Evolutionary conservation across 768 basidiomycete genomes (phyloP), one percentile per base, ranked within the genome.

Genomic region (Asterophora parasitica): DNA sequence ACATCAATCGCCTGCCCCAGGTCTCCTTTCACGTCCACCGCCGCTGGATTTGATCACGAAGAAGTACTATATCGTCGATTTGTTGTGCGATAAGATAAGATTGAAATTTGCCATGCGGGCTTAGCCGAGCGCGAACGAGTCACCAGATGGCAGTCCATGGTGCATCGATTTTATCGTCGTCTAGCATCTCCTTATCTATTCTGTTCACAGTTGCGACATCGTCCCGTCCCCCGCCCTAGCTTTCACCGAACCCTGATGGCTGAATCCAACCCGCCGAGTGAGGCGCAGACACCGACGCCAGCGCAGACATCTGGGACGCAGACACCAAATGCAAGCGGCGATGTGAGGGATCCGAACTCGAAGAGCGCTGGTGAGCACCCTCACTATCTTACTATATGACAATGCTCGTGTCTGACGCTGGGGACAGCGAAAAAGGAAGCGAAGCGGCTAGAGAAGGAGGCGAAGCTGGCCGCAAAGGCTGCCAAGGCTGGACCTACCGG

Each of bases 351-450:
- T 36, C 68, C 70, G 28, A 71, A 67, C 42, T 66, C 74, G 4
- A 75, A 75, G 55, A 73, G 70, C 47, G 70, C 72, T 50, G 69
- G 72, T 73, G 26, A 38, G 57, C 49, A 30, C 15, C 8, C 12
- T 31, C 8, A 6, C 23, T 23, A 16, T 15, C 30, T 9, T 6
- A 27, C 9, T n/a, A 47, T 13, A 23, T 23, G 13, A 19, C n/a
- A 32, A 38, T 44, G 15, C 39, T 13, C 39, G 5, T 10, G 4
- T 23, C 16, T 40, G 10, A 17, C 4, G 5, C 30, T 23, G 41
- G 20, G 17, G 13, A 9, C 57, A 86, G 87, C 82, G 1, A 92
- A 92, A 71, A 93, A 90, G 60, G 88, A 91, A 59, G 88, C 89
- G 11, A 92, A 92, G 62, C 69, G 82, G 20, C 64, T 85, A 39